phyloP scores from a whole-genome alignment of 1,284 basidiomycete species.

The Malassezia globosa region DNA sequence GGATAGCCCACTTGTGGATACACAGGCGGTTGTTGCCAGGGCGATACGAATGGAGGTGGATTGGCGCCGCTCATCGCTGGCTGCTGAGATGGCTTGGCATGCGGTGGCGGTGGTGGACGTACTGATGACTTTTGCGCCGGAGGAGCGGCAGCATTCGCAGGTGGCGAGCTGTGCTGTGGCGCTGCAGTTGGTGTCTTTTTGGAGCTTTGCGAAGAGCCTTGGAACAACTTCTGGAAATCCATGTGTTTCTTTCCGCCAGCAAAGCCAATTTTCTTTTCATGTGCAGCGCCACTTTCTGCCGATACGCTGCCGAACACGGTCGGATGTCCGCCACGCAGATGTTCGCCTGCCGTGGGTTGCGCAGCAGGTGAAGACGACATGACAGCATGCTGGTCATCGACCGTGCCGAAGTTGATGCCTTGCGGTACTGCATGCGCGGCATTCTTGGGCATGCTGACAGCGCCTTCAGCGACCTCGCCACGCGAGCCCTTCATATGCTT shows the following conservation, averaged over 20 bases:
- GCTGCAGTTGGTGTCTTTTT: constrained; percentile 9
- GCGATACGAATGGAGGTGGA: not conserved
- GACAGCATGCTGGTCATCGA: constrained; percentile 47
- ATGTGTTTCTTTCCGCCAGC: constrained; percentile 54
- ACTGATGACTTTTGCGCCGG: not conserved
- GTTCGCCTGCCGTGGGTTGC: constrained; percentile 40
- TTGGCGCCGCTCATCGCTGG: not conserved
- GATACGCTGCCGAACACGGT: constrained; percentile 46
- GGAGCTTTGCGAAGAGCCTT: constrained; percentile 23
- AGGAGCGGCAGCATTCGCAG: constrained; percentile 16
- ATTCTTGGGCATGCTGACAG: constrained; percentile 15
- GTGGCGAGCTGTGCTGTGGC: constrained; percentile 18
- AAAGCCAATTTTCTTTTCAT: constrained; percentile 41
- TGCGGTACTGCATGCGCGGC: constrained; percentile 12
- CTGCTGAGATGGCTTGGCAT: not conserved
- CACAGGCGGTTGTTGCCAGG: constrained; percentile 16
- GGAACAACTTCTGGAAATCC: constrained; percentile 47
- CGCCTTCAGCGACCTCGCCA: constrained; percentile 12
- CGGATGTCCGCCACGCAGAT: constrained; percentile 41
- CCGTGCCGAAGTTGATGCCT: constrained; percentile 49
- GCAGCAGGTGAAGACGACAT: constrained; percentile 48
- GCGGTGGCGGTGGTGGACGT: constrained; percentile 2
- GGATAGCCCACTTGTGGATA: constrained; percentile 17
- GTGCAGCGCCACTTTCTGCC: constrained; percentile 31
- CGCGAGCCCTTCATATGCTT: constrained; percentile 13